These are phyloP conservation scores for Nitzschia sp. DNA, from an alignment of 108 stramenopile species.

Conservation along the genomic window DNA sequence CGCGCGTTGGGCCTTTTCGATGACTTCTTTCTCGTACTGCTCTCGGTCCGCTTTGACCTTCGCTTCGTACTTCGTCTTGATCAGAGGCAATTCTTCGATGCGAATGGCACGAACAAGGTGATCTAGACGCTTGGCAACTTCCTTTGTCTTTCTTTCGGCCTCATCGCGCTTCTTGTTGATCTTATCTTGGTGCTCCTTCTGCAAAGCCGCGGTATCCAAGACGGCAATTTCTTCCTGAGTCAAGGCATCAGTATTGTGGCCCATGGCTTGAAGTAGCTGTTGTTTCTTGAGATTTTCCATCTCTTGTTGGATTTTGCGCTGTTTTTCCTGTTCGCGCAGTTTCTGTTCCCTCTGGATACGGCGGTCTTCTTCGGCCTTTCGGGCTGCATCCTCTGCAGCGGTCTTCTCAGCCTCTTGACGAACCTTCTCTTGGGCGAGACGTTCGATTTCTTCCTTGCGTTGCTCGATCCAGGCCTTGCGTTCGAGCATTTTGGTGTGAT, in stretches of 20 bases:
- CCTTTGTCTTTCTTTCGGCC: conserved; percentile 83
- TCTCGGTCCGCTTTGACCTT: conserved; percentile 66
- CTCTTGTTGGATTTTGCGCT: conserved; percentile 87
- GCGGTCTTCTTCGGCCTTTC: conserved; percentile 85
- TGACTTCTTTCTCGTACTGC: conserved; percentile 70
- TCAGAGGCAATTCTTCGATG: conserved; percentile 89
- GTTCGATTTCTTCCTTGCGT: conserved; percentile 91
- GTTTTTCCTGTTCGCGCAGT: conserved; percentile 85
- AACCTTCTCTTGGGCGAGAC: conserved; percentile 72
- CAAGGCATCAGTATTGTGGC: conserved; percentile 85
- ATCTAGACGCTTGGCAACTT: conserved; percentile 87
- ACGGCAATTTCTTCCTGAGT: conserved; percentile 73
- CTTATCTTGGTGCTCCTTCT: conserved; percentile 85
- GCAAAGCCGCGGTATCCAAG: conserved; percentile 70
- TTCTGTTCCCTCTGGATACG: conserved; percentile 79
- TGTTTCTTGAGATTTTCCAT: conserved; percentile 87
- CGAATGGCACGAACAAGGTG: conserved; percentile 93
- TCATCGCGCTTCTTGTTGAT: conserved; percentile 91
- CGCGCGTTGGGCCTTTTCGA: conserved; percentile 67
- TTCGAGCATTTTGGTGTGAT: conserved; percentile 75
- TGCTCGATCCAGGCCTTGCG: conserved; percentile 90
- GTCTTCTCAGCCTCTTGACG: conserved; percentile 61
- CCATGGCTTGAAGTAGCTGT: conserved; percentile 74
- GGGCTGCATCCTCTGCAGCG: conserved; percentile 72
- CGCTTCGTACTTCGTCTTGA: conserved; percentile 77